A percentile compares a stretch with the other conserved stretches of the same genome.
These are phyloP conservation scores for Polyporus tsugae DNA, from an alignment of 1,284 basidiomycete genomes.

Conservation along the genomic window DNA sequence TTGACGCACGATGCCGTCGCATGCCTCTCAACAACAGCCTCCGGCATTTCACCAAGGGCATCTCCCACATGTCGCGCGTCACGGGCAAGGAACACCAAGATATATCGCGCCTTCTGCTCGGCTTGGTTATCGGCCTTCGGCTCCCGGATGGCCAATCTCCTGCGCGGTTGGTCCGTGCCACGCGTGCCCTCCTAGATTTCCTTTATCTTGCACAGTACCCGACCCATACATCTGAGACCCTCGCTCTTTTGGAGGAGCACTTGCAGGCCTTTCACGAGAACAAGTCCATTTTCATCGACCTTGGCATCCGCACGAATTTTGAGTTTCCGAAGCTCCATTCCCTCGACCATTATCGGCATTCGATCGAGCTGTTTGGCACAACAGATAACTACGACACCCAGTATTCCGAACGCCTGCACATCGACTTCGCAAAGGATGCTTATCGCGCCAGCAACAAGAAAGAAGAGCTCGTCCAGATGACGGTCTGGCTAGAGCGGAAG, in stretches of 20 bases:
- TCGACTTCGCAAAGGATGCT: slow-evolving; percentile 42
- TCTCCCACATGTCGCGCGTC: slow-evolving; percentile 35
- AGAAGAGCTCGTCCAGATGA: slow-evolving; percentile 48
- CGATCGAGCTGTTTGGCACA: slow-evolving; percentile 35
- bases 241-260: slow-evolving; percentile 36
- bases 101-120: slow-evolving; percentile 33
- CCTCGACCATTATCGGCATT: slow-evolving; percentile 35
- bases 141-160: slow-evolving; percentile 20
- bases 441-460: slow-evolving; percentile 45
- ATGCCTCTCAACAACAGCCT: slow-evolving; percentile 47
- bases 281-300: slow-evolving; percentile 41
- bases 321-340: slow-evolving; percentile 44
- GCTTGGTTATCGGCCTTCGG: slow-evolving; percentile 27
- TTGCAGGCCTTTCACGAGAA: slow-evolving; percentile 40
- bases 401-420: slow-evolving; percentile 42
- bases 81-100: slow-evolving; percentile 35
- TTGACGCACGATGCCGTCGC: slow-evolving; percentile 39
- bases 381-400: slow-evolving; percentile 43
- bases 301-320: slow-evolving; percentile 39
- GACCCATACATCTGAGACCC: slow-evolving; percentile 35
- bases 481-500: slow-evolving; percentile 42
- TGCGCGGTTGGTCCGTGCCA: slow-evolving; percentile 26
- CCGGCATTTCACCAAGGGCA: slow-evolving; percentile 49
- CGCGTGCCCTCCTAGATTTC: slow-evolving; percentile 37
- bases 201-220: slow-evolving; percentile 40